Base-by-base conservation (phyloP, 179 eudicot genomes). In the Beta lomatogona region DNA sequence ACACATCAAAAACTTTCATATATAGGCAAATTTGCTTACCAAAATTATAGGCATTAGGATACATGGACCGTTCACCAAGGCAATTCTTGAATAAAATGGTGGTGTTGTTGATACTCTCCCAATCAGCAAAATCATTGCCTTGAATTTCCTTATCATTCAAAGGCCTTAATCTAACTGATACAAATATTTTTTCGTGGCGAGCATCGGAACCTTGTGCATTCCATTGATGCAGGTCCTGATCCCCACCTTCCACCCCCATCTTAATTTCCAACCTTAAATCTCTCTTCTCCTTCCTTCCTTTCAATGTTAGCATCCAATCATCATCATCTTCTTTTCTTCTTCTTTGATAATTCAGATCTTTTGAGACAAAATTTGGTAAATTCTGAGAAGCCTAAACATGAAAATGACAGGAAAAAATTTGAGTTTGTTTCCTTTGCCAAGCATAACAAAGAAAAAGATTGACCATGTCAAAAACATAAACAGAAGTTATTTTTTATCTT, bases 161-260 rank as follows among this genome's bases (percentile, higher is more conserved):
- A 80, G 98, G 97, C 88, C 98, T 90, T 87, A 95, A 55, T 84
- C 98, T 89, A 60, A 93, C 93, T 1, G 92, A 87, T 53, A 92
- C 95, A 44, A 79, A 81, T 66, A 89, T 90, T 78, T 83, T 90
- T 86, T 91, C 93, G 52, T 86, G 88, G 53, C 84, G 83, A 53
- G 78, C 86, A 71, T 85, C 80, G 11, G 79, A 71, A 57, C 83
- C 85, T 21, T 79, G 80, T 75, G 65, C 77, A 60, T 79, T 76
- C 57, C 72, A 75, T 73, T 79, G 76, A 41, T 69, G 73, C 63
- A 69, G 64, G 71, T 79, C 82, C 14, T 76, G 81, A 76, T 85
- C 85, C 80, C 85, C 85, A 64, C 81, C 77, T 85, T 82, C 83
- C 46, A 48, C 60, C 76, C 79, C 83, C 87, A 85, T 85, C 12